Evolutionary conservation across 257 asterid genomes (phyloP).

Genomic region (Petrea volubilis): DNA sequence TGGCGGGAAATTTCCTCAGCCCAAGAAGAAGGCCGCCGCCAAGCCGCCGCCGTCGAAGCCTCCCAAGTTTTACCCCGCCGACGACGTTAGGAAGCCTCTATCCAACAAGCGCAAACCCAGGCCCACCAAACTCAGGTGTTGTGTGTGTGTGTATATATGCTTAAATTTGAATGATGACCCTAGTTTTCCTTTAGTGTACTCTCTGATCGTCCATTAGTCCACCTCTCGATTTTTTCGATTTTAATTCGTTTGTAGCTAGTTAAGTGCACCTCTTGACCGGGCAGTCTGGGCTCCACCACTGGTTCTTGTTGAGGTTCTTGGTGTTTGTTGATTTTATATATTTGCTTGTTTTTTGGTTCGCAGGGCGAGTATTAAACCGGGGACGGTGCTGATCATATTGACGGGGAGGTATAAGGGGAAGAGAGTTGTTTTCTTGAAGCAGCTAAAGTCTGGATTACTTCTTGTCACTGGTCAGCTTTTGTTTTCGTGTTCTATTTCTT

Average conservation of each 20-base stretch:
- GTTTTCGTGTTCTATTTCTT: not conserved
- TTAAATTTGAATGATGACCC: no score
- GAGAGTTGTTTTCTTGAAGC: conserved; percentile 52
- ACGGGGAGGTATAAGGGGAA: conserved; percentile 56
- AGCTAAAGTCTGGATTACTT: conserved; percentile 49
- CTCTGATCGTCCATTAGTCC: no score
- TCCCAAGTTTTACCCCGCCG: conserved; percentile 59
- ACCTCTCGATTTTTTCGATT: no score
- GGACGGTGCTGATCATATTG: conserved; percentile 49
- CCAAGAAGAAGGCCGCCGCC: conserved; percentile 31
- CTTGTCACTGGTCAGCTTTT: conserved; percentile 49
- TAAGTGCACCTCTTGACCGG: no score
- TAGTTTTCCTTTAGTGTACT: no score
- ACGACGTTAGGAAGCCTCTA: conserved; percentile 55
- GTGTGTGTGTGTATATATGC: no score
- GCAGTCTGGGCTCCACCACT: no score
- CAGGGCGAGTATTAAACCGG: conserved; percentile 54
- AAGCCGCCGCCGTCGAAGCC: conserved; percentile 30
- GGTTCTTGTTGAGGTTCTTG: no score
- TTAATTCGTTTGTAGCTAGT: no score
- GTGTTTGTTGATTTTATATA: not conserved
- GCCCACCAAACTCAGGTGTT: conserved; percentile 54
- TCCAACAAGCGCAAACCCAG: conserved; percentile 50
- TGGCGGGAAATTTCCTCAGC: conserved; percentile 51
- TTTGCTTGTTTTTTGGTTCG: not conserved